phyloP scores from a whole-genome alignment of 139 green algal genomes.

The Pleodorina starrii region DNA sequence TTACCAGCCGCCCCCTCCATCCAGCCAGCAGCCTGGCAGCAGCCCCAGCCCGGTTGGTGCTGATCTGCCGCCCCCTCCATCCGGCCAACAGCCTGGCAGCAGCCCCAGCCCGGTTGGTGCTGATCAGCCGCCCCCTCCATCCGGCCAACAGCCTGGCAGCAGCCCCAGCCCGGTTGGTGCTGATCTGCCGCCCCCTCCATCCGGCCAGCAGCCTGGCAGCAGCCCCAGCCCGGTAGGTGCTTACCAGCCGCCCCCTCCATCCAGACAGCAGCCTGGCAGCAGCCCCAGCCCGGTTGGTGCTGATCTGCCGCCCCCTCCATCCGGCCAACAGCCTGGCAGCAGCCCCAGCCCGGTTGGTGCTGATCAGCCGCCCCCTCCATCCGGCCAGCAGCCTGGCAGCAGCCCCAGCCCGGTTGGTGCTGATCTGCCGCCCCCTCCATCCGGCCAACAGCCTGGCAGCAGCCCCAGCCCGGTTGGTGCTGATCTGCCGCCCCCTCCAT shows the following conservation, averaged over 20 bases:
- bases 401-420: too few relatives aligned
- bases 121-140: not conserved
- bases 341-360: not conserved
- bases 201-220: not conserved
- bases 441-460: too few relatives aligned
- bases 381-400: not conserved
- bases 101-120: not conserved
- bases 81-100: not conserved
- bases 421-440: too few relatives aligned
- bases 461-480: too few relatives aligned
- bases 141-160: not conserved
- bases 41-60: not conserved
- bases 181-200: not conserved
- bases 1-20: not conserved
- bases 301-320: not conserved
- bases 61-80: not conserved
- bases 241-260: not conserved
- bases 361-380: not conserved
- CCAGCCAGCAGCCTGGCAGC: not conserved
- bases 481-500: too few relatives aligned
- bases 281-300: not conserved
- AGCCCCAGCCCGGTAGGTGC: not conserved
- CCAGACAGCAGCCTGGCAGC: not conserved
- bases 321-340: not conserved
- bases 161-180: not conserved